Evolutionary conservation across 2,329 filamentous ascomycete genomes (phyloP).

Genomic region (Penicillium sclerotigenum): DNA sequence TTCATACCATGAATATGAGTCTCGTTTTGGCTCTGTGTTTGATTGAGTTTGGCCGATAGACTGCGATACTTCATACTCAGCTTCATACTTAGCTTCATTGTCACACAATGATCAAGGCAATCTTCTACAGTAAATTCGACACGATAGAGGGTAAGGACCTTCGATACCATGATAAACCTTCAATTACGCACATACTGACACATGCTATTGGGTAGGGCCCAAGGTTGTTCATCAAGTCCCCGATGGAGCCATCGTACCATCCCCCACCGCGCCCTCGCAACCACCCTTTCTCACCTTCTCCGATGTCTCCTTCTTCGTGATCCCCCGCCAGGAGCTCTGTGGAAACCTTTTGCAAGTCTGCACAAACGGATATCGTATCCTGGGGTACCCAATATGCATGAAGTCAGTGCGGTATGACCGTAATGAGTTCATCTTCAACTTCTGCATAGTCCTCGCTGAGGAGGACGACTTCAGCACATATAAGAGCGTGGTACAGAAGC

Average conservation of each 20-base stretch:
- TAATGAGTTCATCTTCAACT: conserved; percentile 98
- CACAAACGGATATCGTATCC: conserved; percentile 71
- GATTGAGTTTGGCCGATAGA: not conserved
- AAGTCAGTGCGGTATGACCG: conserved; percentile 77
- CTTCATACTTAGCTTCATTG: too few relatives aligned
- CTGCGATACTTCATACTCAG: not conserved
- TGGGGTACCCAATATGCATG: conserved; percentile 88
- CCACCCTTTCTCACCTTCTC: conserved; percentile 78
- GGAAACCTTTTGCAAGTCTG: conserved; percentile 76
- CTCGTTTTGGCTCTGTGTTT: not conserved
- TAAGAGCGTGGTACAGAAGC: conserved; percentile 78
- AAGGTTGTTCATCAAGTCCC: conserved; percentile 65
- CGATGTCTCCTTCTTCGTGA: conserved; percentile 85
- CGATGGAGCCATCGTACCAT: conserved; percentile 55
- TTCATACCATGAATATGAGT: not conserved
- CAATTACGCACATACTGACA: conserved; percentile 1
- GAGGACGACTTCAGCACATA: conserved; percentile 71
- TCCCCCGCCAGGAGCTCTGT: conserved; percentile 91
- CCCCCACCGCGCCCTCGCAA: conserved; percentile 47
- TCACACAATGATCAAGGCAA: conserved; percentile 61
- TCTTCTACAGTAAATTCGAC: conserved; percentile 67
- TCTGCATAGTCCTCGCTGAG: conserved; percentile 76
- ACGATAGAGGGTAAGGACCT: conserved; percentile 50
- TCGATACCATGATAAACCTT: not conserved
- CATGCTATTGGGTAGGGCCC: conserved; percentile 45